Percentiles rank a stretch among this genome's conserved stretches.
phyloP scores from a whole-genome alignment of 495 filamentous ascomycete genomes.

The Xylaria castorea region DNA sequence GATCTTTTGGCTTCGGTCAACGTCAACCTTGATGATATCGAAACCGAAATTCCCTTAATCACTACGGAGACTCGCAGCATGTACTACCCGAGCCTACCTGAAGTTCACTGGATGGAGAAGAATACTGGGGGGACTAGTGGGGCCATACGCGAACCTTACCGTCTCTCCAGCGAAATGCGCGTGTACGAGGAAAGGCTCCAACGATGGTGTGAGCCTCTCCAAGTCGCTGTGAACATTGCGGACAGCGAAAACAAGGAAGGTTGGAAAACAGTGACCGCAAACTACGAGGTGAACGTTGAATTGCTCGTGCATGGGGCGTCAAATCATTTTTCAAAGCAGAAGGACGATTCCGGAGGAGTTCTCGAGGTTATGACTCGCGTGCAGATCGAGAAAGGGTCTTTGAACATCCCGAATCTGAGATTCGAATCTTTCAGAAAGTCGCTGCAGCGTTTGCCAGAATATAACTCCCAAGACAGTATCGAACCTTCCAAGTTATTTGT shows the following conservation, averaged over 20 bases:
- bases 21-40: slow-evolving; percentile 18
- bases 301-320: slow-evolving; percentile 18
- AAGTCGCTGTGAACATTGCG: slow-evolving; percentile 17
- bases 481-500: not conserved
- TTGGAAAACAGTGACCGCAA: slow-evolving; percentile 21
- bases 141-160: slow-evolving; percentile 15
- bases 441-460: slow-evolving; percentile 7
- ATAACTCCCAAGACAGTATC: not conserved
- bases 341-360: not conserved
- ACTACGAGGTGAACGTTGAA: slow-evolving; percentile 22
- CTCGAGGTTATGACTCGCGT: not conserved
- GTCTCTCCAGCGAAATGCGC: slow-evolving; percentile 23
- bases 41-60: not conserved
- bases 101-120: slow-evolving; percentile 27
- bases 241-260: not conserved
- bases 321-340: slow-evolving; percentile 10
- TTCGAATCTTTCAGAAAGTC: slow-evolving; percentile 26
- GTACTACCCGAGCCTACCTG: slow-evolving; percentile 6
- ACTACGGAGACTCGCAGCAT: not conserved
- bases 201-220: slow-evolving; percentile 5
- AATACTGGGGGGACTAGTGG: not conserved
- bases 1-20: slow-evolving; percentile 26
- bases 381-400: slow-evolving; percentile 2
- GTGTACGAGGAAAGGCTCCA: slow-evolving; percentile 20
- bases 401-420: slow-evolving; percentile 24